phyloP scores from a whole-genome alignment of 2,329 filamentous ascomycete genomes.

The Dactylellina leptospora region DNA sequence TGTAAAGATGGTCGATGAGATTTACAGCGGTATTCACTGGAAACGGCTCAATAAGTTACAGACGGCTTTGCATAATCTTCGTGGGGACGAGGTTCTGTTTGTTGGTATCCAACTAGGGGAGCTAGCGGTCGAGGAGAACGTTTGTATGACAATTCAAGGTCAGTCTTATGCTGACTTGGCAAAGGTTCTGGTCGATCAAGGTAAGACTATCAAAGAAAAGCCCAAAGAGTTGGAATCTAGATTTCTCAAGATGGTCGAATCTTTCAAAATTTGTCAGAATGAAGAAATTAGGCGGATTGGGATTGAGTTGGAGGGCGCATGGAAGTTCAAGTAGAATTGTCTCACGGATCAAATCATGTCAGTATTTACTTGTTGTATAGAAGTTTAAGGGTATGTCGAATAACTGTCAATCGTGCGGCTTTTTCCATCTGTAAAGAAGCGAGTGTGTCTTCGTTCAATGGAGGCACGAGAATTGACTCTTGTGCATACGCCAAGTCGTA shows the following conservation, averaged over 20 bases:
- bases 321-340: neutral
- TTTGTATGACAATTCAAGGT: neutral
- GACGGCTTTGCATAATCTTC: neutral
- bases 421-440: too few species aligned
- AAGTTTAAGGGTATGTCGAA: neutral
- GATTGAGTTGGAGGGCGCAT: constrained; percentile 1
- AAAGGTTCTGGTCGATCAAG: neutral
- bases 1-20: neutral
- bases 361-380: neutral
- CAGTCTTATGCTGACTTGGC: constrained; percentile 7
- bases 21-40: neutral
- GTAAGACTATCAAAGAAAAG: neutral
- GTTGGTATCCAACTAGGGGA: neutral
- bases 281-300: constrained; percentile 10
- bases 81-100: neutral
- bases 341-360: neutral
- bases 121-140: neutral
- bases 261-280: neutral
- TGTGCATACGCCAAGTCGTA: too few species aligned
- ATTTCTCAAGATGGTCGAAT: neutral
- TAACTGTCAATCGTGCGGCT: too few species aligned
- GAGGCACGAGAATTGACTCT: too few species aligned
- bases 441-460: too few species aligned
- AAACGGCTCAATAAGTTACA: neutral
- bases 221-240: neutral